Base-by-base conservation (phyloP, 352 stramenopile genomes). In the Pelagophyceae sp. region DNA sequence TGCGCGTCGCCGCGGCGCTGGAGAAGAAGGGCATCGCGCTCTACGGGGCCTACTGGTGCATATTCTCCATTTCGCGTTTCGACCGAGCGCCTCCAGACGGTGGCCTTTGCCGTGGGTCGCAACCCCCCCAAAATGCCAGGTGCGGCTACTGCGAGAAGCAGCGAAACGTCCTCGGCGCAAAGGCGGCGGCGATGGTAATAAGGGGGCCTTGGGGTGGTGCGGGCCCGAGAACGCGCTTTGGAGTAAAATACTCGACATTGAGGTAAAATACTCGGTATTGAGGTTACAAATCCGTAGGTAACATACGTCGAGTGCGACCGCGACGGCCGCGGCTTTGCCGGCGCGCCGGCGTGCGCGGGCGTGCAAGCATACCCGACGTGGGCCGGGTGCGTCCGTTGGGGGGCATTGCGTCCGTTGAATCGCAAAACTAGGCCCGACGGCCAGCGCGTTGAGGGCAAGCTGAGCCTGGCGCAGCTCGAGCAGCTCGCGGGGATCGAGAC, bases 1-100 rank as follows among this genome's bases (percentile, higher is more conserved):
- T 5, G 58, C 58, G 58, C 58, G 58, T 65, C 23, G 58, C 29
- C 58, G 58, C 20, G 58, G 5, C 5, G 58, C 58, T 65, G 5
- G 32, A 65, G 23, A n/a, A 17, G 23, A 5, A n/a, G 5, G 58
- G 58, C 23, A 11, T 65, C 58, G 58, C 20, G 58, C 32, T 65
- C 58, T 65, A 65, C 58, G 58, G 58, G 2, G 58, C 58, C 17
- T 65, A 65, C 58, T 65, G 58, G 58, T 65, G 58, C 58, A n/a
- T n/a, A n/a, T n/a, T n/a, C n/a, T n/a, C n/a, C n/a, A n/a, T n/a
- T n/a, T n/a, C n/a, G n/a, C n/a, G n/a, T n/a, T n/a, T n/a, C n/a
- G n/a, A n/a, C n/a, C n/a, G n/a, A n/a, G n/a, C n/a, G n/a, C n/a
- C n/a, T n/a, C n/a, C n/a, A n/a, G n/a, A n/a, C n/a, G n/a, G n/a